Percentiles rank a stretch among this genome's conserved stretches.
phyloP scores from a whole-genome alignment of 768 basidiomycete genomes.

The Russula vinacea region DNA sequence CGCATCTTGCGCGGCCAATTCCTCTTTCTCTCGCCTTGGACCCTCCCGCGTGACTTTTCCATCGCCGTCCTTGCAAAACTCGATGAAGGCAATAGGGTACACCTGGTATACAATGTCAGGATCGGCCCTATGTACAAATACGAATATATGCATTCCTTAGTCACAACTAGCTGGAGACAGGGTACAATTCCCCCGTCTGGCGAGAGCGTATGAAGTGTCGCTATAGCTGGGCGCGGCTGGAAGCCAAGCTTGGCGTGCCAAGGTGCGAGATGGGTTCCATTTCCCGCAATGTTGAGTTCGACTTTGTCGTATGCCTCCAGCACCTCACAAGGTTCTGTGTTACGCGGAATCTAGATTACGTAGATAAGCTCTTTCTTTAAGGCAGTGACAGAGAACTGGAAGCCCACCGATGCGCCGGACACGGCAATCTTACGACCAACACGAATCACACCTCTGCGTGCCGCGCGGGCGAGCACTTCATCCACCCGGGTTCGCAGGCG shows the following conservation, averaged over 20 bases:
- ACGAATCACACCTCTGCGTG: constrained; percentile 59
- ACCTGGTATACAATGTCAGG: constrained; percentile 41
- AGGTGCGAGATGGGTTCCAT: constrained; percentile 78
- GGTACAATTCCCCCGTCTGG: constrained; percentile 77
- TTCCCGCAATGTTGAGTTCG: constrained; percentile 68
- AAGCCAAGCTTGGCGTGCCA: constrained; percentile 93
- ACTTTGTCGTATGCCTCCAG: constrained; percentile 74
- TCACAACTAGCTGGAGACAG: constrained; percentile 69
- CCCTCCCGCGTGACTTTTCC: constrained; percentile 53
- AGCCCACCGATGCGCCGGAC: constrained; percentile 66
- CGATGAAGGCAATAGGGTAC: constrained; percentile 78
- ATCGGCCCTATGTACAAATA: constrained; percentile 5
- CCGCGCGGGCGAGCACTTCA: constrained; percentile 63
- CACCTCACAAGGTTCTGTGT: constrained; percentile 74
- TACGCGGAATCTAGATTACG: constrained; percentile 14
- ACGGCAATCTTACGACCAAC: constrained; percentile 83
- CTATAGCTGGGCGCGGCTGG: constrained; percentile 58
- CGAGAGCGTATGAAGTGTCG: constrained; percentile 74
- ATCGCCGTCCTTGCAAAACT: constrained; percentile 51
- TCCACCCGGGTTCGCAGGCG: constrained; percentile 75
- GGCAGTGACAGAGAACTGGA: constrained; percentile 1
- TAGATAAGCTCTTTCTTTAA: constrained; percentile 48
- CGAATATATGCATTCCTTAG: constrained; percentile 47
- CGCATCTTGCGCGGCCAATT: constrained; percentile 51
- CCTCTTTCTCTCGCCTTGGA: constrained; percentile 69